phyloP scores from a whole-genome alignment of 2,329 filamentous ascomycete genomes.

The Metarhizium sp. region DNA sequence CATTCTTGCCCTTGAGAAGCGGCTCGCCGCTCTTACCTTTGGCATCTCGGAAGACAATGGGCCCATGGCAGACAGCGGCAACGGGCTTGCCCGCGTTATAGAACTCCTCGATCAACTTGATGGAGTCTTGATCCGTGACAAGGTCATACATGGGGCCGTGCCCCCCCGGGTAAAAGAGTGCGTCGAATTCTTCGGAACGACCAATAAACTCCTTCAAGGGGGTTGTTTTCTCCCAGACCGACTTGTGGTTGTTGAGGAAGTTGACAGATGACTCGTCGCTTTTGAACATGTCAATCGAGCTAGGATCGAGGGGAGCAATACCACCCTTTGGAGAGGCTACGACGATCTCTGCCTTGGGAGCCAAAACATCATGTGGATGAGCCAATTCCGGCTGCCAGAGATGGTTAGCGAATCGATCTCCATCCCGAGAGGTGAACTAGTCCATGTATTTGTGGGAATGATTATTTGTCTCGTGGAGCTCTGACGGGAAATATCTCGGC shows the following conservation, averaged over 20 bases:
- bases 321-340: slow-evolving; percentile 56
- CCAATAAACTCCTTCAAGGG: slow-evolving; percentile 48
- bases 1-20: slow-evolving; percentile 45
- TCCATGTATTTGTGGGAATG: background rate
- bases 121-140: slow-evolving; percentile 43
- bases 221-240: slow-evolving; percentile 54
- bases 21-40: slow-evolving; percentile 38
- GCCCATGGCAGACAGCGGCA: slow-evolving; percentile 60
- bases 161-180: slow-evolving; percentile 48
- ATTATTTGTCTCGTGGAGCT: background rate
- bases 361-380: slow-evolving; percentile 52
- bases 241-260: slow-evolving; percentile 47
- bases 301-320: slow-evolving; percentile 50
- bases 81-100: slow-evolving; percentile 51
- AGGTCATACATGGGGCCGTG: slow-evolving; percentile 62
- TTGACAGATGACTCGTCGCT: slow-evolving; percentile 39
- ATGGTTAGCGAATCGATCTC: background rate
- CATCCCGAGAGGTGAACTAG: background rate
- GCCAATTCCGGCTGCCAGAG: slow-evolving; percentile 46
- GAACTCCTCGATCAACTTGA: slow-evolving; percentile 54
- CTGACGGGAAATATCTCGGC: background rate
- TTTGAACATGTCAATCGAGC: slow-evolving; percentile 45
- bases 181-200: slow-evolving; percentile 52
- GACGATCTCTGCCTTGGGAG: slow-evolving; percentile 41
- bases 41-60: slow-evolving; percentile 51